These are phyloP conservation scores for Hirsutella thompsonii DNA, from an alignment of 2,329 filamentous ascomycete species.

Conservation along the genomic window DNA sequence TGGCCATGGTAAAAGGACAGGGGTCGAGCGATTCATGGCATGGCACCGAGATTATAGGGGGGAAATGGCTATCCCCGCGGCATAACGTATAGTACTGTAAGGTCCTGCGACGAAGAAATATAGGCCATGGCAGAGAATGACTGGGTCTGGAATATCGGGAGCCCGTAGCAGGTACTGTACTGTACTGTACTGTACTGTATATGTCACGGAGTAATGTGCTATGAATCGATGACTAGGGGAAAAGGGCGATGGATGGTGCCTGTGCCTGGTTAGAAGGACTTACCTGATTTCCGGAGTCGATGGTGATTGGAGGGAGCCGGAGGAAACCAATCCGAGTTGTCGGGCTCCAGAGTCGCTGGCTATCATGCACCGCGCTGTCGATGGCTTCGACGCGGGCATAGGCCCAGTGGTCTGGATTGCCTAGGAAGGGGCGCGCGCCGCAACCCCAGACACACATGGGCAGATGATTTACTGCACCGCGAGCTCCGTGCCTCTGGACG, in stretches of 20 bases:
- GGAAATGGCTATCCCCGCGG: background rate
- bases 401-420: background rate
- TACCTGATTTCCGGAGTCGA: background rate
- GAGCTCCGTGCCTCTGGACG: too few relatives aligned
- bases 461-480: background rate
- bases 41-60: background rate
- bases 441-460: background rate
- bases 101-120: too few relatives aligned
- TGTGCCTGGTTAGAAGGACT: background rate
- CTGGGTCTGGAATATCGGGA: too few relatives aligned
- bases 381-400: background rate
- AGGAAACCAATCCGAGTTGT: background rate
- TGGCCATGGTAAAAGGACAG: background rate
- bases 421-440: background rate
- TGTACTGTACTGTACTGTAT: too few relatives aligned
- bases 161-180: too few relatives aligned
- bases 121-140: too few relatives aligned
- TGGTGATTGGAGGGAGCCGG: background rate
- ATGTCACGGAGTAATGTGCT: too few relatives aligned
- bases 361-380: background rate
- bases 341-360: background rate
- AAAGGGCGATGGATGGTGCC: background rate
- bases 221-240: too few relatives aligned
- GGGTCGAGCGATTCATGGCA: constrained; percentile 2
- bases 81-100: too few relatives aligned